Base-by-base conservation (phyloP, 441 rosid species). In the Populus tomentosa region DNA sequence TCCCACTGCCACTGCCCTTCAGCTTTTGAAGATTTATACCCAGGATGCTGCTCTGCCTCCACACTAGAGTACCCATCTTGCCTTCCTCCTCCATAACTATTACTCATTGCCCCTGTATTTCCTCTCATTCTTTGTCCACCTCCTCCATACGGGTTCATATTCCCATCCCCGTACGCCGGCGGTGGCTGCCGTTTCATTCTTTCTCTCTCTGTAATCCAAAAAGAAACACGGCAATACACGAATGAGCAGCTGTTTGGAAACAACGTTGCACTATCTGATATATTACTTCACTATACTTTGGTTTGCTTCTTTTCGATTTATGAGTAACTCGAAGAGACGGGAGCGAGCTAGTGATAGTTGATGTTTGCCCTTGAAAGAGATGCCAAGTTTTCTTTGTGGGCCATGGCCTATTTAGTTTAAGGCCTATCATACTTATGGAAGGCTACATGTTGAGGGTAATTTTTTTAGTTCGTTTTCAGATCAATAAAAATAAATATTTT, bases 1-100 rank as follows among this genome's bases (percentile, higher is more conserved):
- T 79, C 74, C 81, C 75, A 74, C 30, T 74, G 70, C 81, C 81
- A 79, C 28, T 70, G 74, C 7, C 71, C 70, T 21, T 79, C 81
- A n/a, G 50, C 32, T 56, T 69, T 68, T 13, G 77, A 69, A 62
- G 65, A 56, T 42, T 23, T 74, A 28, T 69, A 79, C 13, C 20
- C 33, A 20, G 71, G 71, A 68, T 42, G 73, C 30, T 61, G 70
- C 2, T 79, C 78, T 24, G 59, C 59, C 74, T 66, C 75, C 13
- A 38, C 32, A 71, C 33, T 18, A 63, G 56, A 8, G 5, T 61
- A 71, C 7, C n/a, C 62, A 2, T 26, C 36, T 13, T 35, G 35
- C 26, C 70, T 71, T 33, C 70, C 70, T 23, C n/a, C n/a, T n/a
- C 40, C 36, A 33, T 65, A 28, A 28, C 20, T 28, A 33, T 68